Evolutionary conservation across 2,329 filamentous ascomycete genomes (phyloP), one percentile per base, ranked within the genome.

Genomic region (Thelonectria discophora): DNA sequence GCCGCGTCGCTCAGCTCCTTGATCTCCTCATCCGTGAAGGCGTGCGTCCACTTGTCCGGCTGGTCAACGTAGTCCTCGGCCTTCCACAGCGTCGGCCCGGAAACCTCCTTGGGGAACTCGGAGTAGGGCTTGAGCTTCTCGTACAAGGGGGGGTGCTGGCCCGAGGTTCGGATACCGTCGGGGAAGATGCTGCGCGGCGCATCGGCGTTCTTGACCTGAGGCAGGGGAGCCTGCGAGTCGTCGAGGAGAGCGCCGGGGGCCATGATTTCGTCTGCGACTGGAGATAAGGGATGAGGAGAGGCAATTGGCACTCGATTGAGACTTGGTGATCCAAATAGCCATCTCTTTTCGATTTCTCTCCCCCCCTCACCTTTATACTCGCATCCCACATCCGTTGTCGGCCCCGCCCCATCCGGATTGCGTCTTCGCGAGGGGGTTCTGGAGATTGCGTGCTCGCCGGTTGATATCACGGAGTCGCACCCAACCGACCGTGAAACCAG

Each of bases 41-140:
- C 79, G 75, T 94, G 90, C 5, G 89, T 89, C 92, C 92, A 94
- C 74, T 83, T 83, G 69, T 91, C 88, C 0, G 90, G 88, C 65
- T 84, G 80, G 69, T 84, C 76, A 60, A 79, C 80, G 70, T 89
- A 93, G 37, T 92, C 88, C 42, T 88, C 85, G 9, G 84, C 82
- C 60, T 84, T 83, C 92, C 92, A 95, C 34, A 92, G 86, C 0
- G 90, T 94, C 1, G 86, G 86, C 6, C 91, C 91, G 0, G 83
- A 82, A 72, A 94, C 92, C 64, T 89, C 79, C 62, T 86, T 85
- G 50, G 91, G 91, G 72, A 94, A 94, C 12, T 84, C 82, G 0
- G 84, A 81, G 76, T 93, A 94, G 0, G 90, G 85, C 57, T 79
- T 81, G 15, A 94, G 75, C 3, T 83, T 78, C 37, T 88, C 81